Evolutionary conservation across 768 basidiomycete genomes (phyloP), one percentile per base, ranked within the genome.

Genomic region (Clavulina sp.): DNA sequence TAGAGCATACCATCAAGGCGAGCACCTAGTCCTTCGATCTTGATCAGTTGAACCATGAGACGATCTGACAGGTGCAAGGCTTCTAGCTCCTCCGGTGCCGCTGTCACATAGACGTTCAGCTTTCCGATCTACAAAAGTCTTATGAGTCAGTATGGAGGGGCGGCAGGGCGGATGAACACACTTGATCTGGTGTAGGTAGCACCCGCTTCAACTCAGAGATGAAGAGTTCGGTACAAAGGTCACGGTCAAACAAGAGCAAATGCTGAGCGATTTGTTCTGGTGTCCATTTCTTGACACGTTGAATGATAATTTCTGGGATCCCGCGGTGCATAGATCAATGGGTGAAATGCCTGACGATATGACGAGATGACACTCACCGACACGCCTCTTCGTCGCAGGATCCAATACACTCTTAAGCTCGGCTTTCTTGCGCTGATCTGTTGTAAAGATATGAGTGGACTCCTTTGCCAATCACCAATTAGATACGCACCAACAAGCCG

Each of bases 1-100:
- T 91, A 96, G 31, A 95, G 70, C 95, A 99, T 96, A n/a, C 87
- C 81, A 60, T 93, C 80, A 54, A 97, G 81, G 6, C 95, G 78
- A 43, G 87, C 84, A 6, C 73, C 75, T 6, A 99, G 70, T 32
- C 88, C 81, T 40, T 93, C 78, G 26, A 97, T 91, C 63, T 95
- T 88, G 59, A 97, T 95, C 33, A 96, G 71, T 56, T 92, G 84
- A 24, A 99, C 89, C 86, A 99, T 91, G 44, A 99, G 74, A 30
- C 95, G 79, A 66, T 99, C 95, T 18, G 95, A 84, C 19, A 84
- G 80, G 65, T 96, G 92, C n/a, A 99, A 70, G 29, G 76, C 77
- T 38, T 78, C 80, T 9, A 99, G 76, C 57, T 95, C 91, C 59
- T 81, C 84, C 9, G 80, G 73, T 54, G 80, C 80, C n/a, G 88